Base-by-base conservation (phyloP, 495 filamentous ascomycete genomes). In the Glutinoglossum americanum region DNA sequence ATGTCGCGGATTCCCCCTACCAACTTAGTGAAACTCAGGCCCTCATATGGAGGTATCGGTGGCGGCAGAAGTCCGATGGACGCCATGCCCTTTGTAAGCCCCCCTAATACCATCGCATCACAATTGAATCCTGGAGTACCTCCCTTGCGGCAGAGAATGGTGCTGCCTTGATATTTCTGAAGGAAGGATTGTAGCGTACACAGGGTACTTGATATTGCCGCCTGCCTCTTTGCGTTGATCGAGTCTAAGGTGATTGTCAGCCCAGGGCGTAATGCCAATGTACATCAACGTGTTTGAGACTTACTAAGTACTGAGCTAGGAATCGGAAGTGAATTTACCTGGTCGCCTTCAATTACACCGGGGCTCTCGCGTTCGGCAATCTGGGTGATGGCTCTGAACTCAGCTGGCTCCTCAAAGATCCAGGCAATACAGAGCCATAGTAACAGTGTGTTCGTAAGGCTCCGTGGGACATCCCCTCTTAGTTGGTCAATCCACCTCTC, bases 401-500 rank as follows among this genome's bases (percentile, higher is more conserved):
- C 41, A 1, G 1, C 1, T 0, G 17, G 41, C 41, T 21, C 13
- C 41, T 13, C 21, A 10, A 45, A 21, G 41, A 45, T 3, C 41
- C 41, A 45, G 3, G 41, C 21, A 21, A 45, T 21, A 10, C n/a
- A 45, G n/a, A 45, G 41, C 41, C 41, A 45, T 45, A 1, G 4
- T 3, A 45, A 21, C n/a, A 45, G 4, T 1, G 17, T 10, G 2
- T 45, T n/a, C 3, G 17, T 3, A 21, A 21, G 21, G 3, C 4
- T 23, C 17, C 21, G 3, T 21, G 41, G 41, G 1, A 19, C 17
- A 0, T 23, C 47, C 11, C 60, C 19, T 26, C 63, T 58, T 41
- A 71, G 26, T 25, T 59, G 41, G 0, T 60, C 54, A 21, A 71
- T 69, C 75, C 77, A 81, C 8, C 65, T 64, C 8, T 73, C 69